Evolutionary conservation across 768 basidiomycete genomes (phyloP).

Genomic region (Mycena galopus): DNA sequence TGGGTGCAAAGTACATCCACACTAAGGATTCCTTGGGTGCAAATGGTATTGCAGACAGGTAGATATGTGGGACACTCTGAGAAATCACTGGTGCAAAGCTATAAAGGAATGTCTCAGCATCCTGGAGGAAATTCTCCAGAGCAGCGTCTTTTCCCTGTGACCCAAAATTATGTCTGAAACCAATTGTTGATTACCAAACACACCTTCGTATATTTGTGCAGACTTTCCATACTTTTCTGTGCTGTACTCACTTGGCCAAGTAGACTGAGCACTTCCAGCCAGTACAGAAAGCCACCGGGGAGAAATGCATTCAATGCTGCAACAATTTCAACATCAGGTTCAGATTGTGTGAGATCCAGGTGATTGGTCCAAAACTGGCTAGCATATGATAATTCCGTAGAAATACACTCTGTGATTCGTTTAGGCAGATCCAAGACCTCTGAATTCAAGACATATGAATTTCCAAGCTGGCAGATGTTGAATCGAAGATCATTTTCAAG

Average conservation of each 20-base stretch:
- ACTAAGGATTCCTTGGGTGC: neutral
- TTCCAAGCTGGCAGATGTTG: too few species aligned
- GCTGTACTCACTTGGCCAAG: neutral
- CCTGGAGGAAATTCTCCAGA: neutral
- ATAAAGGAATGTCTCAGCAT: neutral
- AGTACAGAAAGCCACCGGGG: neutral
- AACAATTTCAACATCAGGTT: too few species aligned
- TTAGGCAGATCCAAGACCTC: too few species aligned
- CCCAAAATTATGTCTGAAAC: neutral
- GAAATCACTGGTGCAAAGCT: neutral
- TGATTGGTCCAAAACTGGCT: too few species aligned
- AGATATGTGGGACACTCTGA: neutral
- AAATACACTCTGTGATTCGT: too few species aligned
- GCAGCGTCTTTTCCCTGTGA: too few species aligned
- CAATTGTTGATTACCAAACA: neutral
- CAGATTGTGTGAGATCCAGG: too few species aligned
- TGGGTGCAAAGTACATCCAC: neutral
- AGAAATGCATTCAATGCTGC: neutral
- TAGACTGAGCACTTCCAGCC: conserved; percentile 3
- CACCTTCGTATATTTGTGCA: neutral
- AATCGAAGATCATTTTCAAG: too few species aligned
- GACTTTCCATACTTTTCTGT: neutral
- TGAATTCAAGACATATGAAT: too few species aligned
- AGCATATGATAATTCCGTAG: too few species aligned
- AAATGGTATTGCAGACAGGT: neutral